Evolutionary conservation across 345 rosid species (phyloP).

Genomic region (Linum usitatissimum): DNA sequence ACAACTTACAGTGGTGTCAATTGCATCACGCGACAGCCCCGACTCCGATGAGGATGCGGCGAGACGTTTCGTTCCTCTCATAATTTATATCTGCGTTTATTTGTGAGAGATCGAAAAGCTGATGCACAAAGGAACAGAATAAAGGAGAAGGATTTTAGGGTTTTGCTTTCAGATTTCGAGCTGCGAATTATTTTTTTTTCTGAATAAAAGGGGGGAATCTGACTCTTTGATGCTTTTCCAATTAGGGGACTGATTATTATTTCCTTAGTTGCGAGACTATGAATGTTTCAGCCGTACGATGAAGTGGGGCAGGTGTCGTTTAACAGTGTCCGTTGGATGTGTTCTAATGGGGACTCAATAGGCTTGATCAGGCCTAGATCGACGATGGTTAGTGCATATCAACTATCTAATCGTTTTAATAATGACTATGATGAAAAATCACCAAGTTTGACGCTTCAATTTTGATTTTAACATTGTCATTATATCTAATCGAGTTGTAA

Average conservation of each 20-base stretch:
- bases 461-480: too few relatives aligned
- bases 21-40: constrained; percentile 23
- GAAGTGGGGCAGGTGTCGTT: constrained; percentile 28
- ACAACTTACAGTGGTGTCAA: constrained; percentile 52
- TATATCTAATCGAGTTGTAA: too few relatives aligned
- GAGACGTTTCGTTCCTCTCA: constrained; percentile 64
- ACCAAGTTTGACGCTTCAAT: too few relatives aligned
- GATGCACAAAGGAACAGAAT: neutral
- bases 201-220: neutral
- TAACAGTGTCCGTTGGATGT: constrained; percentile 26
- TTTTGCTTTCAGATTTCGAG: neutral
- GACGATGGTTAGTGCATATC: too few relatives aligned
- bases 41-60: constrained; percentile 35
- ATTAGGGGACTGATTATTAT: constrained; percentile 3
- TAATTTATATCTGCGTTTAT: constrained; percentile 12
- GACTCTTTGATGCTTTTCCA: neutral
- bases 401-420: too few relatives aligned
- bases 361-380: too few relatives aligned
- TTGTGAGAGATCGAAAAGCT: neutral
- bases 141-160: neutral
- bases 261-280: neutral
- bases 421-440: too few relatives aligned
- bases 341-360: too few relatives aligned
- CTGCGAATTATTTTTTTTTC: neutral
- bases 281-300: constrained; percentile 26